phyloP scores from a whole-genome alignment of 2,329 filamentous ascomycete species.

The Zopfia rhizophila region DNA sequence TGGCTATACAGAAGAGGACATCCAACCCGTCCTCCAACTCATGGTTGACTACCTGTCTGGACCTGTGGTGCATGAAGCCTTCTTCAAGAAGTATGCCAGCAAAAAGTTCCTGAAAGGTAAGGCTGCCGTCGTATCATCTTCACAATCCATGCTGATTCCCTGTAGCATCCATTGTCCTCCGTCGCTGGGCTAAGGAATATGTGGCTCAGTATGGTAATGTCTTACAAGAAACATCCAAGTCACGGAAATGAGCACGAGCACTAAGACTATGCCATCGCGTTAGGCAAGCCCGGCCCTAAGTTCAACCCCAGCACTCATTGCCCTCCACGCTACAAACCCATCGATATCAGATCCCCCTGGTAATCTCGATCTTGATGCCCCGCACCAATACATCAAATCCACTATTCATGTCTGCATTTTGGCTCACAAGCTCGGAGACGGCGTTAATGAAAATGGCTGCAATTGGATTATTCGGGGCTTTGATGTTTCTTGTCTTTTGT shows the following conservation, averaged over 20 bases:
- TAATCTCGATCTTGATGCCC: constrained; percentile 18
- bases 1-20: constrained; percentile 91
- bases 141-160: constrained; percentile 33
- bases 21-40: constrained; percentile 88
- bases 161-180: constrained; percentile 86
- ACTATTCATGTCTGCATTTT: constrained; percentile 49
- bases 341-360: constrained; percentile 8
- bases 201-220: constrained; percentile 44
- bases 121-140: constrained; percentile 28
- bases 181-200: constrained; percentile 90
- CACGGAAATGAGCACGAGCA: constrained; percentile 29
- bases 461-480: constrained; percentile 36
- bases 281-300: constrained; percentile 28
- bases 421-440: constrained; percentile 38
- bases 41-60: constrained; percentile 97
- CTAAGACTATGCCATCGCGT: constrained; percentile 30
- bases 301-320: constrained; percentile 6
- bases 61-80: constrained; percentile 92
- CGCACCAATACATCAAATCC: constrained; percentile 31
- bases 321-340: constrained; percentile 15
- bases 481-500: constrained; percentile 32
- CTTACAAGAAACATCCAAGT: constrained; percentile 39
- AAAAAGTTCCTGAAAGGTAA: constrained; percentile 99
- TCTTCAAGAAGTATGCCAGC: constrained; percentile 99
- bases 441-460: constrained; percentile 49